phyloP scores from a whole-genome alignment of 306 rosid genomes.

The Dicorynia guianensis region DNA sequence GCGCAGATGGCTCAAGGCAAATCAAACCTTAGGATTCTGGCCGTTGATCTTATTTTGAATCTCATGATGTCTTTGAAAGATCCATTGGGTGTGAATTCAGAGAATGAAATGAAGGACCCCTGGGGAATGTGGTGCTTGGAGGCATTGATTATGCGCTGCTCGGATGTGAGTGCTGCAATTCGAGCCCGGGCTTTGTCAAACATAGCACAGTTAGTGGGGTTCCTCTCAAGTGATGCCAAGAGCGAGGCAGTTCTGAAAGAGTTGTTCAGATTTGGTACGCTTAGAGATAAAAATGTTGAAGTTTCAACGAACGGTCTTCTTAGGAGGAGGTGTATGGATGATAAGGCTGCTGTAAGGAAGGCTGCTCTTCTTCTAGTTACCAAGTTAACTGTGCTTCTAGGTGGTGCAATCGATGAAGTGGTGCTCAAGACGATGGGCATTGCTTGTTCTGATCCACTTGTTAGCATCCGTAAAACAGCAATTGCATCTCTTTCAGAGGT shows the following conservation, averaged over 20 bases:
- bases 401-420: conserved; percentile 74
- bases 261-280: conserved; percentile 66
- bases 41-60: conserved; percentile 73
- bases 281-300: conserved; percentile 36
- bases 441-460: conserved; percentile 94
- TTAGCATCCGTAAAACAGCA: conserved; percentile 90
- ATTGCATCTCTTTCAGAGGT: conserved; percentile 84
- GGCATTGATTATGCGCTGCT: conserved; percentile 80
- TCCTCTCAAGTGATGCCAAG: conserved; percentile 51
- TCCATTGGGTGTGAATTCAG: conserved; percentile 64
- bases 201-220: conserved; percentile 76
- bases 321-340: conserved; percentile 83
- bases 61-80: conserved; percentile 58
- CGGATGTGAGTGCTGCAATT: conserved; percentile 66
- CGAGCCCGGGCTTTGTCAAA: conserved; percentile 80
- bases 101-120: conserved; percentile 50
- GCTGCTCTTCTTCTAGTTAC: conserved; percentile 81
- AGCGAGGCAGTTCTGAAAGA: conserved; percentile 56
- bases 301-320: conserved; percentile 60
- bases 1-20: conserved; percentile 79
- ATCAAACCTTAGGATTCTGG: conserved; percentile 74
- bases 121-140: conserved; percentile 80
- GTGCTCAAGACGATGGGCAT: conserved; percentile 80
- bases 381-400: conserved; percentile 71
- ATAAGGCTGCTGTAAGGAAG: conserved; percentile 90